These are phyloP conservation scores for Rosa lucieae DNA, from an alignment of 306 rosid species.

Conservation along the genomic window DNA sequence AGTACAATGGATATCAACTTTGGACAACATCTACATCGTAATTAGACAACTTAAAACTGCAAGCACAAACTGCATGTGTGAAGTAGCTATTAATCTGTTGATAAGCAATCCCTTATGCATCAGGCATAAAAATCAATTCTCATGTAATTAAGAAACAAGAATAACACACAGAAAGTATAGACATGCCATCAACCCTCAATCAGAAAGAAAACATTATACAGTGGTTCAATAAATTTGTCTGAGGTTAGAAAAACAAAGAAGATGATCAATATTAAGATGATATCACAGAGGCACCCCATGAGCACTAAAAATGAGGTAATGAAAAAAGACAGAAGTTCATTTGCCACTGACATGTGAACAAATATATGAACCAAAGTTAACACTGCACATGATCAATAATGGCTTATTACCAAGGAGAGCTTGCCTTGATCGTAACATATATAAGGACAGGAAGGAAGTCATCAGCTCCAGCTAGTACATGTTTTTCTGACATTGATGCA, in stretches of 20 bases:
- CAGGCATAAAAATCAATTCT: not conserved
- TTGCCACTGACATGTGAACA: not conserved
- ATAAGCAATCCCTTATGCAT: not conserved
- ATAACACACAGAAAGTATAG: not conserved
- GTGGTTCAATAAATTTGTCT: not conserved
- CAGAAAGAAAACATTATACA: not conserved
- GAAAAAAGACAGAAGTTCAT: not conserved
- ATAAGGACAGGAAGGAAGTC: slow-evolving; percentile 80
- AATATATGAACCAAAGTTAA: not conserved
- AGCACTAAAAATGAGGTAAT: slow-evolving; percentile 12
- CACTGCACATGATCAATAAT: slow-evolving; percentile 26
- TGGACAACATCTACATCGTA: not conserved
- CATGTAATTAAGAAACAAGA: not conserved
- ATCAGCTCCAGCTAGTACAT: slow-evolving; percentile 69
- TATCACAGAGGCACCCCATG: not conserved
- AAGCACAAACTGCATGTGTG: not conserved
- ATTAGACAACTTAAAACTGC: not conserved
- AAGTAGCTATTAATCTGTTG: not conserved
- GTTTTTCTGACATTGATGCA: slow-evolving; percentile 58
- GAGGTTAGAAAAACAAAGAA: not conserved
- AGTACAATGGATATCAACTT: not conserved
- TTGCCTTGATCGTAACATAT: slow-evolving; percentile 80
- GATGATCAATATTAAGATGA: not conserved
- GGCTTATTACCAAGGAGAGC: slow-evolving; percentile 67
- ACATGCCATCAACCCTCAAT: not conserved